Evolutionary conservation across 331 rosid species (phyloP).

Genomic region (Pyrus hybrid): DNA sequence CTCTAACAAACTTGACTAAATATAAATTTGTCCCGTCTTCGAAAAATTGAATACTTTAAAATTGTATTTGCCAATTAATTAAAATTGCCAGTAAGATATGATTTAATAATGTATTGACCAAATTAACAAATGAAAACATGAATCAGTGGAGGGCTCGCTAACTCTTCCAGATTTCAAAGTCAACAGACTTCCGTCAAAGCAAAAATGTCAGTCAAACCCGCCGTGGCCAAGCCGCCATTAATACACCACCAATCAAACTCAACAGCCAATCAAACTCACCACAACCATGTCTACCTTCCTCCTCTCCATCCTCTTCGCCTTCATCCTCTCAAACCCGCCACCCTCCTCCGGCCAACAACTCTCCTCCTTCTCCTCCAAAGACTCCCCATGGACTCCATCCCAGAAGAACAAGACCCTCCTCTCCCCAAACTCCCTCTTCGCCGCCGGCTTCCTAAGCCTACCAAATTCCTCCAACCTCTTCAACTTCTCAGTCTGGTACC

Average conservation of each 20-base stretch:
- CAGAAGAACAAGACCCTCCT: conserved; percentile 31
- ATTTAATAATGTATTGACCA: not conserved
- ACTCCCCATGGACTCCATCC: conserved; percentile 56
- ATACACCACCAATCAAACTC: not conserved
- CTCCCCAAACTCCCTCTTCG: conserved; percentile 49
- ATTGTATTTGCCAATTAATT: not conserved
- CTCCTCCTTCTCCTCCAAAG: conserved; percentile 38
- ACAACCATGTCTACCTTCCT: conserved; percentile 16
- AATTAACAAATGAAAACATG: not conserved
- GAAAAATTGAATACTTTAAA: not conserved
- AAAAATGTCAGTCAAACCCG: not conserved
- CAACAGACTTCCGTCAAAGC: not conserved
- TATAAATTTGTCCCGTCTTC: too few species aligned
- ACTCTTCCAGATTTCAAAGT: not conserved
- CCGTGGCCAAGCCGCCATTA: conserved; percentile 2
- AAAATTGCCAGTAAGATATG: not conserved
- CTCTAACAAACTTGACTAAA: too few species aligned
- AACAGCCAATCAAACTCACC: not conserved
- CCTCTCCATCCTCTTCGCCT: not conserved
- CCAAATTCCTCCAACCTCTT: conserved; percentile 27
- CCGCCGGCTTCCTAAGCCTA: conserved; percentile 44
- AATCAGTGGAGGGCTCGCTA: not conserved
- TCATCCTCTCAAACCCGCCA: conserved; percentile 19
- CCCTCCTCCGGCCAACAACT: conserved; percentile 30
- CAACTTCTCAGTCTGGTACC: conserved; percentile 68